phyloP scores from a whole-genome alignment of 2,329 filamentous ascomycete species.

The Sarocladium strictum region DNA sequence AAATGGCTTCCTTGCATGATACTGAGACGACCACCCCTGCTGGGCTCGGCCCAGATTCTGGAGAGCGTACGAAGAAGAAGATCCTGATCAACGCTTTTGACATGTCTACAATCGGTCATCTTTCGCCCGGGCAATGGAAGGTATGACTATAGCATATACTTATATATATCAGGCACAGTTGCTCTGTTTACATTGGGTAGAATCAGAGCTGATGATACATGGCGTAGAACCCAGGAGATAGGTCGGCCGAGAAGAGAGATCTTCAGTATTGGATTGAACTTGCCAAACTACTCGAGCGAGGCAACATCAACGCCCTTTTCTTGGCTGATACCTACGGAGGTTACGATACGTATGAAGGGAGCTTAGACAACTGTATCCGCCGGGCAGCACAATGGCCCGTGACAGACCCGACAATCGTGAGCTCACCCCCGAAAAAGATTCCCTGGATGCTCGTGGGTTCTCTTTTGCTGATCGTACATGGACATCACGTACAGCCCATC shows the following conservation, averaged over 20 bases:
- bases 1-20: no score
- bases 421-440: constrained; percentile 42
- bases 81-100: constrained; percentile 39
- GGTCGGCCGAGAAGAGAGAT: constrained; percentile 55
- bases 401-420: constrained; percentile 59
- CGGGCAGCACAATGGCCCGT: constrained; percentile 66
- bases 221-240: constrained; percentile 57
- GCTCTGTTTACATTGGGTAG: no score
- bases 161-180: no score
- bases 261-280: constrained; percentile 56
- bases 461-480: neutral
- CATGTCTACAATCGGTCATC: constrained; percentile 26
- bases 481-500: neutral
- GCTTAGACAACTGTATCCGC: constrained; percentile 51
- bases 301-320: constrained; percentile 61
- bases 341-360: constrained; percentile 64
- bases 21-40: neutral
- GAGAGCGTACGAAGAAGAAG: constrained; percentile 24
- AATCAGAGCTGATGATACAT: neutral
- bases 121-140: constrained; percentile 16
- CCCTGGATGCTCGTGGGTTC: no score
- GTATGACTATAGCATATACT: no score
- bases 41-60: neutral
- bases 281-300: constrained; percentile 52
- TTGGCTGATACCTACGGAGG: constrained; percentile 62